These are phyloP conservation scores for Salicornia ramosissima DNA, from an alignment of 148 eudicot genomes.

Conservation along the genomic window DNA sequence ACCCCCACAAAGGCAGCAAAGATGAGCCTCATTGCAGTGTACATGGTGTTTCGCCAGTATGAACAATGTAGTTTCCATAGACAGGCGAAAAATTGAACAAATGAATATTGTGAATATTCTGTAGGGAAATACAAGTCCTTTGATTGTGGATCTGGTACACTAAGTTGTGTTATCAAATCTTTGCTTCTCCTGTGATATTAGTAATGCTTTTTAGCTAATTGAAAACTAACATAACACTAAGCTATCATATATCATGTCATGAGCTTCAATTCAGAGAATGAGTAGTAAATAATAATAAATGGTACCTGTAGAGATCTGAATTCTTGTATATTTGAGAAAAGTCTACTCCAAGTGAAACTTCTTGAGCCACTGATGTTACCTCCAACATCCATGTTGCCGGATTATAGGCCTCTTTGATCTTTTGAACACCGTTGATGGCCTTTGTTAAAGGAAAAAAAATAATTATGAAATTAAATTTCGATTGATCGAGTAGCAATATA, in stretches of 20 bases:
- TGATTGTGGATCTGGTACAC: slow-evolving; percentile 46
- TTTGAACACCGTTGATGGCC: slow-evolving; percentile 47
- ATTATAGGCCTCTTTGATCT: slow-evolving; percentile 62
- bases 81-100: slow-evolving; percentile 46
- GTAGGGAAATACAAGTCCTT: slow-evolving; percentile 51
- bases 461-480: not conserved
- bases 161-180: slow-evolving; percentile 39
- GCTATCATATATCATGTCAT: not conserved
- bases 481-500: slow-evolving; percentile 8
- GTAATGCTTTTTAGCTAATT: not conserved
- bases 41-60: slow-evolving; percentile 58
- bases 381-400: slow-evolving; percentile 83
- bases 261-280: not conserved
- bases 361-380: slow-evolving; percentile 54
- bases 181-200: slow-evolving; percentile 44
- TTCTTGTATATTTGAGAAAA: slow-evolving; percentile 48
- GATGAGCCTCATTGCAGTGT: slow-evolving; percentile 53
- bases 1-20: slow-evolving; percentile 44
- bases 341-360: slow-evolving; percentile 43
- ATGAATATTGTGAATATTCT: slow-evolving; percentile 41
- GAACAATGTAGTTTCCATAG: slow-evolving; percentile 60
- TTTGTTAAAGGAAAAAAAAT: slow-evolving; percentile 1
- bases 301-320: slow-evolving; percentile 46
- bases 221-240: not conserved
- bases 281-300: not conserved